Evolutionary conservation across 306 rosid species (phyloP).

Genomic region (Fragaria ananassa): DNA sequence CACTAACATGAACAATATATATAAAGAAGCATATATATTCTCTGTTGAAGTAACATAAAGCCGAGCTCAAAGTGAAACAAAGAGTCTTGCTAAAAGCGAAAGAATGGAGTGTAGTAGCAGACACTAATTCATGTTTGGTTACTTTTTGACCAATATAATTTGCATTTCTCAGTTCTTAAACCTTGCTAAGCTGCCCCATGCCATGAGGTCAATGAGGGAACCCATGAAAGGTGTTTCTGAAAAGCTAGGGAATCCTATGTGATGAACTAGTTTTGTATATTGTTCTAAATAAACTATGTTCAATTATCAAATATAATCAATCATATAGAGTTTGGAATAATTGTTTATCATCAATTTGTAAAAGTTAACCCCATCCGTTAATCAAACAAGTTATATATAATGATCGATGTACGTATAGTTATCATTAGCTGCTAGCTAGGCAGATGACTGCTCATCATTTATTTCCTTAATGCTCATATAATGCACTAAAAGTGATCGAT

Average conservation of each 20-base stretch:
- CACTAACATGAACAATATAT: conserved; percentile 40
- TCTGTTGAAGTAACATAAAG: conserved; percentile 75
- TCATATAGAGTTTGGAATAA: background rate
- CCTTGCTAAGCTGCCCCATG: conserved; percentile 19
- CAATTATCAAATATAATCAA: background rate
- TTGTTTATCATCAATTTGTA: conserved; percentile 11
- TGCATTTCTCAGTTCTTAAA: conserved; percentile 27
- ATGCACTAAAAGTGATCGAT: background rate
- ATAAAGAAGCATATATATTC: conserved; percentile 20
- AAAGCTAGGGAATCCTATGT: conserved; percentile 93
- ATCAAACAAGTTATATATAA: background rate
- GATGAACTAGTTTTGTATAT: conserved; percentile 18
- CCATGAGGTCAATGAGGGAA: conserved; percentile 56
- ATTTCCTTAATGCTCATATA: background rate
- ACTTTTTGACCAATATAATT: conserved; percentile 66
- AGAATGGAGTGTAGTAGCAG: conserved; percentile 93
- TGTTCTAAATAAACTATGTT: background rate
- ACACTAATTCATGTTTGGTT: conserved; percentile 62
- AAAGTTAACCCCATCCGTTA: conserved; percentile 24
- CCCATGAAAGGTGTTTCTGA: conserved; percentile 42
- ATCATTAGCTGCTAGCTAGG: background rate
- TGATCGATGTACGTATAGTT: background rate
- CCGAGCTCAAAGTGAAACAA: conserved; percentile 67
- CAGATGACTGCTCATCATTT: background rate
- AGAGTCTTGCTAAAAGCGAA: conserved; percentile 89